A percentile compares a stretch with the other conserved stretches of the same genome.
Evolutionary conservation across 345 rosid genomes (phyloP).

Genomic region (Euclidium syriacum): DNA sequence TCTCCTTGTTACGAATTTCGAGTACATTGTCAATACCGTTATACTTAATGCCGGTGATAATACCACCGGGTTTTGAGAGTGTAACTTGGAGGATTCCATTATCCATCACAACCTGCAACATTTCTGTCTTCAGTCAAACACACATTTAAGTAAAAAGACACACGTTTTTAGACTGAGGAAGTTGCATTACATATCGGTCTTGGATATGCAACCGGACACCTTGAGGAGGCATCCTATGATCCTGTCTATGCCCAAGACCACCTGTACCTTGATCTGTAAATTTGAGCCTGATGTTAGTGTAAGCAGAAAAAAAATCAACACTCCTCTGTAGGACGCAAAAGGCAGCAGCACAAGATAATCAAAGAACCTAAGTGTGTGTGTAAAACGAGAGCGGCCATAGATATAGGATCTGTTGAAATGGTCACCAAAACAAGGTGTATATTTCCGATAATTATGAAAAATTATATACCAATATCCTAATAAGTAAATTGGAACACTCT

Average conservation of each 20-base stretch:
- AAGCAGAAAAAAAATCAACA: neutral
- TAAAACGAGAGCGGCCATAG: conserved; percentile 5
- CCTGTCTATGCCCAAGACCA: conserved; percentile 16
- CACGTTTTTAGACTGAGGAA: neutral
- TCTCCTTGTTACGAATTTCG: conserved; percentile 65
- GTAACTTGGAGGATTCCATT: conserved; percentile 69
- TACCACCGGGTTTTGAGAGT: conserved; percentile 65
- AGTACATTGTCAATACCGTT: conserved; percentile 67
- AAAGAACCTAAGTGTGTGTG: neutral
- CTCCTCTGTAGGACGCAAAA: neutral
- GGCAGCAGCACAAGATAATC: neutral
- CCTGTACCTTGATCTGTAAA: conserved; percentile 31
- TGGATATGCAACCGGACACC: conserved; percentile 48
- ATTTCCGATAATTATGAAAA: conserved; percentile 11
- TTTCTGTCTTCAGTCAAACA: neutral
- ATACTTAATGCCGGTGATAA: conserved; percentile 56
- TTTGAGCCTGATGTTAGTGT: conserved; percentile 17
- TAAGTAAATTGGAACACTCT: neutral
- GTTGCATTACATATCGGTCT: conserved; percentile 47
- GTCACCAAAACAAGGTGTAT: neutral
- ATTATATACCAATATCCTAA: neutral
- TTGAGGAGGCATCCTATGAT: conserved; percentile 36
- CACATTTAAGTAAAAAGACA: neutral
- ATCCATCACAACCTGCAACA: conserved; percentile 60
- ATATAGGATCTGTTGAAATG: conserved; percentile 27